Evolutionary conservation across 2,329 filamentous ascomycete species (phyloP), one percentile per base, ranked within the genome.

Genomic region (Penicillium nordicum): DNA sequence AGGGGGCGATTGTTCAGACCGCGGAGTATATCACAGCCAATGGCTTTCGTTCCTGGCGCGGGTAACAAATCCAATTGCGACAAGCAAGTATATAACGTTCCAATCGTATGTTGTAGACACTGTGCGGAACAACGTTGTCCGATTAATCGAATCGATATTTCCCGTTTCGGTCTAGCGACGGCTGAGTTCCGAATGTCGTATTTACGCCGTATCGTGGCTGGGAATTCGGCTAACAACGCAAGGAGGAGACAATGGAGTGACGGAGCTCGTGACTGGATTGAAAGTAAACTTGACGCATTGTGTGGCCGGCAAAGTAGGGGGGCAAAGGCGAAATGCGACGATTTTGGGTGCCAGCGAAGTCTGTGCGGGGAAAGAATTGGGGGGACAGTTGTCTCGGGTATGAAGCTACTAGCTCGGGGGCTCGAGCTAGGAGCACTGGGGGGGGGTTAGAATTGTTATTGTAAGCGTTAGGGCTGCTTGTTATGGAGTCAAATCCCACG

Each of bases 201-300:
- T 46, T 46, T 8, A 16, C 44, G 18, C n/a, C n/a, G 40, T 44
- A 32, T 51, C 25, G 51, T 37, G 23, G 40, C 40, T 40, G 18
- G 38, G 21, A 38, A 38, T 29, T 21, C 40, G 44, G 50, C 62
- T 69, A 70, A 48, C 51, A 62, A 69, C 52, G 63, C 64, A 68
- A 67, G 65, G 54, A 55, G 55, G 34, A 57, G 60, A 49, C 30
- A 55, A 43, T 40, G 47, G 48, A 42, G 58, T 44, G 60, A 58
- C 48, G 56, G 62, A 55, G 61, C 64, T 43, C 38, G 27, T 40
- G 25, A 37, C 48, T 51, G 16, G 21, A 27, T 60, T 57, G 30
- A 54, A 55, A 44, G 37, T 51, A 68, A 59, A 64, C 61, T 58
- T 60, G 64, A 67, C 68, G 69, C 72, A 75, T 75, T 46, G 68